phyloP scores from a whole-genome alignment of 257 asterid species.

The Apocynum venetum region DNA sequence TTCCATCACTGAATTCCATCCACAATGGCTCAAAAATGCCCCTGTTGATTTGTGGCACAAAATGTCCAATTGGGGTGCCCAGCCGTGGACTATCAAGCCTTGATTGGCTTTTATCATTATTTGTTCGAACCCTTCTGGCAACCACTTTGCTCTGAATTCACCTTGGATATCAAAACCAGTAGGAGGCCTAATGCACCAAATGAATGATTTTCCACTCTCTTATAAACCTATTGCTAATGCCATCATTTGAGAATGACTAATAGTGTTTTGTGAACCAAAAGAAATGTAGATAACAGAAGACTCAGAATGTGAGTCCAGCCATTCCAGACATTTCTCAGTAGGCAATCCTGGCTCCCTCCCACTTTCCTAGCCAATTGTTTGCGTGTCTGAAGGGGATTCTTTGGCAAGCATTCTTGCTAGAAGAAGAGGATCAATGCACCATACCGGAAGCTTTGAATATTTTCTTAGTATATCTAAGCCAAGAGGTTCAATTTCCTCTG shows the following conservation, averaged over 20 bases:
- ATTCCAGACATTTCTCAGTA: constrained; percentile 56
- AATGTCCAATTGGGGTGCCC: constrained; percentile 96
- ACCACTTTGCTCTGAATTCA: constrained; percentile 66
- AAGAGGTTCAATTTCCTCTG: constrained; percentile 59
- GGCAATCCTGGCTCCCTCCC: constrained; percentile 67
- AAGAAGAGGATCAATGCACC: constrained; percentile 83
- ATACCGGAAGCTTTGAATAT: constrained; percentile 52
- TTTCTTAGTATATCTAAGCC: constrained; percentile 45
- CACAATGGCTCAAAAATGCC: constrained; percentile 84
- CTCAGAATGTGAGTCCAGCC: constrained; percentile 48
- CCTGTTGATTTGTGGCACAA: constrained; percentile 64
- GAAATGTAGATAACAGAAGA: constrained; percentile 66
- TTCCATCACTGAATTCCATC: constrained; percentile 88
- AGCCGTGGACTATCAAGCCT: constrained; percentile 60
- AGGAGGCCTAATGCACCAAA: constrained; percentile 86
- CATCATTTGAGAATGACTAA: constrained; percentile 75
- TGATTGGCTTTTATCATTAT: constrained; percentile 21
- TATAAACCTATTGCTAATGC: constrained; percentile 71
- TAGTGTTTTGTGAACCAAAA: constrained; percentile 94
- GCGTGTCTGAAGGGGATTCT: not conserved
- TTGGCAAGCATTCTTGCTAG: constrained; percentile 42
- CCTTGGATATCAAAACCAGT: constrained; percentile 42
- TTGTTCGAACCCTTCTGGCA: constrained; percentile 57
- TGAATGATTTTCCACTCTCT: constrained; percentile 54
- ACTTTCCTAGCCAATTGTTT: constrained; percentile 35